Evolutionary conservation across 2,329 filamentous ascomycete species (phyloP), one percentile per base, ranked within the genome.

Genomic region (Colletotrichum falcatum): DNA sequence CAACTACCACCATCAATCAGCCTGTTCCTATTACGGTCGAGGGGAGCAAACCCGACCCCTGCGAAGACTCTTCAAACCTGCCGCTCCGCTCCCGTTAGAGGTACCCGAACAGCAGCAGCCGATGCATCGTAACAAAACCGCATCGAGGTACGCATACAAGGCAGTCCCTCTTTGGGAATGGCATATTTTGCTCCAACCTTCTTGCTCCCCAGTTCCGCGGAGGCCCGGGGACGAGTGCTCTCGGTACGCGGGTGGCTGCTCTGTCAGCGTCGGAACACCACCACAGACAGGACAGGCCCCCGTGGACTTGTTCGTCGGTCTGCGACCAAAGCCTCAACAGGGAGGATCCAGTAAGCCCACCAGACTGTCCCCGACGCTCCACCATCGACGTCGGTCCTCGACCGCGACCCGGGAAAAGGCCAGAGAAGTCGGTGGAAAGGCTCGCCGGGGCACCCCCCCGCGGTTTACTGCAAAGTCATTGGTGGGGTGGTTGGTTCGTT

Each of bases 401-500:
- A 30, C 56, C 12, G 26, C 4, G 5, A 23, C 26, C 9, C 44
- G 44, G 20, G 20, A 46, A 46, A 20, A n/a, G 7, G 12, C 12
- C 14, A 49, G 42, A 23, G 44, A 35, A 28, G n/a, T 49, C 14
- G 18, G 33, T 35, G 33, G 26, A 46, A 14, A 7, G 39, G 49
- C 33, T 48, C 23, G n/a, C 20, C 54, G 23, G 20, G 30, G 30
- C 33, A 23, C 20, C 18, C 33, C 18, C 20, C 18, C 33, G 33
- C 26, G 37, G 39, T 20, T 20, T 42, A 18, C 33, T 66, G 67
- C 56, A 56, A 56, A 66, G 42, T 35, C 23, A 23, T 61, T 49
- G 16, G 46, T 26, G 33, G 30, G 30, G 30, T 3, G 30, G 46
- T 35, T 20, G 23, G 20, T 37, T 16, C 7, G 16, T 46, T 28